Evolutionary conservation across 176 grass and related monocot genomes (phyloP), one percentile per base, ranked within the genome.

Genomic region (Tillandsia fasciculata): DNA sequence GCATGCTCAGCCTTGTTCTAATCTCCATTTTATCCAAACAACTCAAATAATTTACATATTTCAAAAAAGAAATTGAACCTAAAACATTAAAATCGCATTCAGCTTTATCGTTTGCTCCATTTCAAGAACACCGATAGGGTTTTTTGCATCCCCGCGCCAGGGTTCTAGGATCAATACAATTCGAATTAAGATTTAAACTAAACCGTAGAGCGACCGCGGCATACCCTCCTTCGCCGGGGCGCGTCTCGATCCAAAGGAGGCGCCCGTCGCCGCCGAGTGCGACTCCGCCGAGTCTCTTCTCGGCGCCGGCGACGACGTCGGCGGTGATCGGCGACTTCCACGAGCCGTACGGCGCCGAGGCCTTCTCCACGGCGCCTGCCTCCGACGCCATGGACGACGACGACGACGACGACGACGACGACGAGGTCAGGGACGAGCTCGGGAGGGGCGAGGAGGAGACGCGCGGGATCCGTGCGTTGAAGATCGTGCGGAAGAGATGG

Each of bases 271-370:
- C 92, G 24, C 83, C 77, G 23, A 88, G 33, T 48, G 87, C 78
- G 67, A 96, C 67, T 24, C 92, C 92, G 22, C 85, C 85, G 67
- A 84, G 70, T 11, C 80, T 29, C 73, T 84, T 91, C 47, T 81
- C 83, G n/a, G 92, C 80, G 70, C 85, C 48, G 33, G 77, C 86
- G 50, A 96, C 92, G 24, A 83, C 83, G 29, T 70, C 81, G 49
- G 88, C 83, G 67, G 78, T 91, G 79, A 96, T 91, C 47, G 92
- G 88, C 20, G 92, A 96, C 73, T 89, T 85, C 92, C 92, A 96
- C 28, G 92, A 91, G 2, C 92, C 92, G 49, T 84, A 96, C 28
- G 85, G 83, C n/a, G 83, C 85, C 64, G 70, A 67, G 51, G 13
- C 49, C 79, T 87, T 96, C 28, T 77, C 80, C 22, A 7, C 54